Base-by-base conservation (phyloP, 225 moss, liverwort and hornwort species). In the Climacium dendroides region DNA sequence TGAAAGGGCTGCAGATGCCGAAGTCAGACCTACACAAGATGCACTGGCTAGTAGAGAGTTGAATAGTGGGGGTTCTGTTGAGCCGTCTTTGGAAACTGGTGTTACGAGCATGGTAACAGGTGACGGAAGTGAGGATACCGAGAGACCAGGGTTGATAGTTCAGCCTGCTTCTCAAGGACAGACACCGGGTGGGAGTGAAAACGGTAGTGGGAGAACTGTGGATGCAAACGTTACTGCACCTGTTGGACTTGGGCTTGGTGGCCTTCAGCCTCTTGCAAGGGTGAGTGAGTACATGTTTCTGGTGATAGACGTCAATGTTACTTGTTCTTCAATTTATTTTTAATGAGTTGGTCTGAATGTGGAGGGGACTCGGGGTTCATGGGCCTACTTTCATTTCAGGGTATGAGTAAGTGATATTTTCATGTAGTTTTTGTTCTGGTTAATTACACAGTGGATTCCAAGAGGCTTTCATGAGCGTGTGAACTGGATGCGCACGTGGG, bases 161-260 rank as follows among this genome's bases (percentile, higher is more conserved):
- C 75, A 78, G 22, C 82, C 87, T 76, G 52, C 79, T 87, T 59
- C 69, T 45, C 59, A 87, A 92, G 89, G 77, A 65, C 88, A 88
- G 86, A 62, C 74, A 73, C 65, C 60, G 82, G 75, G 85, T 91
- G 87, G 90, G 77, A 86, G 83, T 82, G 93, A 93, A 89, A 89
- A 50, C n/a, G 75, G 29, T 85, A 90, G 84, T 87, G 91, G 86
- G 87, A 89, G 78, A 74, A 85, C 45, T 66, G 54, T 72, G 69
- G 88, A 80, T 83, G 76, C 88, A 87, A 58, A 71, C 81, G 76
- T 85, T n/a, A 89, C 86, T 85, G 84, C 93, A 88, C 96, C 96
- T 37, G 90, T 94, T 90, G 99, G 99, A 84, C 92, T 98, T 84
- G 98, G 97, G 83, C 94, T 96, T 89, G 97, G 97, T 69, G 95